Conservation (phyloP, 257 asterid species). For the Solanum pimpinellifolium region DNA sequence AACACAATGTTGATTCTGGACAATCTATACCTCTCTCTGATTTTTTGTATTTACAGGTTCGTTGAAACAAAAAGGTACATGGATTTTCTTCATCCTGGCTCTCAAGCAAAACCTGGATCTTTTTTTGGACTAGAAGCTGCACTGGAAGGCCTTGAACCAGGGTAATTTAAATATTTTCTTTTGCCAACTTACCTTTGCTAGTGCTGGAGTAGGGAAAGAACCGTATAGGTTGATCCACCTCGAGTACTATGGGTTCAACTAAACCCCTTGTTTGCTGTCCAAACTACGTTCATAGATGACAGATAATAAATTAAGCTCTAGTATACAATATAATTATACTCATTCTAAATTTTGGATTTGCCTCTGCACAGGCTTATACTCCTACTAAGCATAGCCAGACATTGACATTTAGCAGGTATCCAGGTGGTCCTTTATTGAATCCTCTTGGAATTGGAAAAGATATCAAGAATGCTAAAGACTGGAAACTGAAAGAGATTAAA, state of each 20-base stretch:
- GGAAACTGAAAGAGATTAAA: constrained; percentile 89
- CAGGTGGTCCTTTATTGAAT: constrained; percentile 86
- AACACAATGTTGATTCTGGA: neutral
- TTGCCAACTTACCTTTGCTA: neutral
- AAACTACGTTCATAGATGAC: neutral
- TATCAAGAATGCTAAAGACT: constrained; percentile 64
- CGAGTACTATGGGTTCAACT: neutral
- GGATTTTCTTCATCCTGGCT: constrained; percentile 74
- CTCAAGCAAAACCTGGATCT: constrained; percentile 72
- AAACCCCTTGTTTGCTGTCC: neutral
- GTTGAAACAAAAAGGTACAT: constrained; percentile 78
- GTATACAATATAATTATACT: neutral
- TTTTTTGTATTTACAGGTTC: constrained; percentile 32
- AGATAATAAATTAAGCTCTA: neutral
- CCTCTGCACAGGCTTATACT: neutral
- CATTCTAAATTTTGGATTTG: neutral
- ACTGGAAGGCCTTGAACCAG: constrained; percentile 78
- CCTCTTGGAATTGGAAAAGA: constrained; percentile 88
- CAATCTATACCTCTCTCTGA: neutral
- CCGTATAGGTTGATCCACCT: neutral
- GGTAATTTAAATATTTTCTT: constrained; percentile 24
- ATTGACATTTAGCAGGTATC: constrained; percentile 35
- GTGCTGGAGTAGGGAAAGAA: neutral
- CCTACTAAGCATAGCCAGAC: neutral
- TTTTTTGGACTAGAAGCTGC: constrained; percentile 82